Percentiles rank a stretch among this genome's conserved stretches.
These are phyloP conservation scores for Boletus austroedulis DNA, from an alignment of 1,284 basidiomycete genomes.

Conservation along the genomic window DNA sequence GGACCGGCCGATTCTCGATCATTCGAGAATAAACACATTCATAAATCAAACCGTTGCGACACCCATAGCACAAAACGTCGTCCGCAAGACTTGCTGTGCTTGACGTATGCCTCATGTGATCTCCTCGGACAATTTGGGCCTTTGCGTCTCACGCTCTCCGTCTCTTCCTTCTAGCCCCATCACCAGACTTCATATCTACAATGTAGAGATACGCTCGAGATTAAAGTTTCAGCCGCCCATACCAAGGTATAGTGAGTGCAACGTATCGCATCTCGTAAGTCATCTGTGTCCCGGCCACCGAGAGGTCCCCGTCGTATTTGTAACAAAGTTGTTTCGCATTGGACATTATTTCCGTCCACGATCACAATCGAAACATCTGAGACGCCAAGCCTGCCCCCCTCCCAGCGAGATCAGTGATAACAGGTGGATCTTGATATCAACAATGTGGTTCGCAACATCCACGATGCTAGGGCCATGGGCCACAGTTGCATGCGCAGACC, in stretches of 20 bases:
- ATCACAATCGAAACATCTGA: background rate
- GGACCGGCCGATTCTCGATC: constrained; percentile 18
- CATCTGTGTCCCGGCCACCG: background rate
- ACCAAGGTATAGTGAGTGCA: constrained; percentile 9
- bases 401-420: constrained; percentile 1
- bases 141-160: constrained; percentile 7
- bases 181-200: constrained; percentile 16
- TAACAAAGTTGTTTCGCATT: background rate
- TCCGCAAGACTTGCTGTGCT: constrained; percentile 9
- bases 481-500: background rate
- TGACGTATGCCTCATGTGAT: constrained; percentile 16
- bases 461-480: background rate
- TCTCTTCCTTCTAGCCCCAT: background rate
- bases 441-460: background rate
- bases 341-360: constrained; percentile 2
- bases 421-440: background rate
- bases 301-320: constrained; percentile 1
- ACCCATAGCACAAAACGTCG: constrained; percentile 3
- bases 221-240: constrained; percentile 21
- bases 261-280: constrained; percentile 14
- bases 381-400: constrained; percentile 8
- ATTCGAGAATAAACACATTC: constrained; percentile 1
- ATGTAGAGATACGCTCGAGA: constrained; percentile 22
- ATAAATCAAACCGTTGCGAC: constrained; percentile 9
- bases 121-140: constrained; percentile 25